These are phyloP conservation scores for Fomitopsis palustris DNA, from an alignment of 1,284 basidiomycete genomes.

Conservation along the genomic window DNA sequence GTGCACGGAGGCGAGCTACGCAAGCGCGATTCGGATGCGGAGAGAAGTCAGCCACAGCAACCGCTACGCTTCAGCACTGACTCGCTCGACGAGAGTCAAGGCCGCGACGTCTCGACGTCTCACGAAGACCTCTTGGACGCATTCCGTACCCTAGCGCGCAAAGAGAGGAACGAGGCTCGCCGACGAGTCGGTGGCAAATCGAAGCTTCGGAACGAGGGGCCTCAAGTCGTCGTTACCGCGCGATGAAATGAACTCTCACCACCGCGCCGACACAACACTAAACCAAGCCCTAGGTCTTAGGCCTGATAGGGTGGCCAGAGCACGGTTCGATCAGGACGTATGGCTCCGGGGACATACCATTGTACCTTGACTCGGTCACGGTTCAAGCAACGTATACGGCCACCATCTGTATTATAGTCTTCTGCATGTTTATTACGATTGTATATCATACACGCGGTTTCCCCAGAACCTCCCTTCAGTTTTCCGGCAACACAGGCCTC, in stretches of 20 bases:
- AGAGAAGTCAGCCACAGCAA: not conserved
- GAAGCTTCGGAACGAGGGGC: not conserved
- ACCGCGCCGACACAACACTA: no score
- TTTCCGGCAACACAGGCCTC: conserved; percentile 42
- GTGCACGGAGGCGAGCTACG: not conserved
- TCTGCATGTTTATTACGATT: not conserved
- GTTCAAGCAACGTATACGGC: not conserved
- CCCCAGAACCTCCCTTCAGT: conserved; percentile 10
- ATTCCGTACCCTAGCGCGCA: not conserved
- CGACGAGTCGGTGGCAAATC: not conserved
- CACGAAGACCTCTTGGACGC: not conserved
- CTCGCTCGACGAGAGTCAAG: not conserved
- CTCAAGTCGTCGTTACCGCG: not conserved
- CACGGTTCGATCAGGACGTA: not conserved
- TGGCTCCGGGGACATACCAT: no score
- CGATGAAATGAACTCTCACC: no score
- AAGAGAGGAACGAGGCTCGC: not conserved
- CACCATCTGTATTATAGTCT: not conserved
- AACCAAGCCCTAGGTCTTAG: no score
- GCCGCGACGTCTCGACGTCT: conserved; percentile 1
- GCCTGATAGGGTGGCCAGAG: not conserved
- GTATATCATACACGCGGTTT: not conserved
- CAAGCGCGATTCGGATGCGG: not conserved
- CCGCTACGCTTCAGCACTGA: not conserved
- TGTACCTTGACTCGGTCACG: no score